Evolutionary conservation across 495 filamentous ascomycete species (phyloP).

Genomic region (Aspergillus avenaceus): DNA sequence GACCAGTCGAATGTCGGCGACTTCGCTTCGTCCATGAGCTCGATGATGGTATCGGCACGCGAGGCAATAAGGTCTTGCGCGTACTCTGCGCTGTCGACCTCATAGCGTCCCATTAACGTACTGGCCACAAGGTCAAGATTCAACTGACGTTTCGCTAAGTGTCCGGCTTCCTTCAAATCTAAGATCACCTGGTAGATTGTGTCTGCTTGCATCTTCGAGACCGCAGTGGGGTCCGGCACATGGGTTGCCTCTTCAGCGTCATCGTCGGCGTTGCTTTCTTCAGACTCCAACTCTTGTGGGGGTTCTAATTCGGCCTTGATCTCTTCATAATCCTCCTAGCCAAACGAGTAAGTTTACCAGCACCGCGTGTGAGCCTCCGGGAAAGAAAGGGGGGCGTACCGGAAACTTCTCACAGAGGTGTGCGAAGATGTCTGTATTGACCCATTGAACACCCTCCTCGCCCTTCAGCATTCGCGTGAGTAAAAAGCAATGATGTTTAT

Average conservation of each 20-base stretch:
- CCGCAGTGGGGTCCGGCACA: conserved; percentile 23
- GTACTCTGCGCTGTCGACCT: conserved; percentile 31
- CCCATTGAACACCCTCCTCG: conserved; percentile 54
- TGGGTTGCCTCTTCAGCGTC: conserved; percentile 18
- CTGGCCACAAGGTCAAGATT: conserved; percentile 34
- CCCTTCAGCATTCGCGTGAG: conserved; percentile 55
- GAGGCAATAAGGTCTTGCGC: conserved; percentile 34
- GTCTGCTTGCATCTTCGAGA: conserved; percentile 34
- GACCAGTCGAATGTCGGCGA: conserved; percentile 36
- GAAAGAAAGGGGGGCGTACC: conserved; percentile 16
- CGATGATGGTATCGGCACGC: conserved; percentile 27
- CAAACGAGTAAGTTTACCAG: conserved; percentile 7
- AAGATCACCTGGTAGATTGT: conserved; percentile 34
- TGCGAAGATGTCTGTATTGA: conserved; percentile 46
- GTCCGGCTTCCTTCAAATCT: conserved; percentile 35
- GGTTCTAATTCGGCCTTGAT: conserved; percentile 29
- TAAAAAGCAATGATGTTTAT: conserved; percentile 52
- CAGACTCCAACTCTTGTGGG: conserved; percentile 25
- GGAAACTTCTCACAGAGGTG: conserved; percentile 50
- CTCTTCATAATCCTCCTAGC: conserved; percentile 39
- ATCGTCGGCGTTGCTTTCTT: conserved; percentile 16
- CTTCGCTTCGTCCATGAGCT: conserved; percentile 37
- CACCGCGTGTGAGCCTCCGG: neutral
- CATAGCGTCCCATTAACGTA: conserved; percentile 23
- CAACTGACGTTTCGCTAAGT: conserved; percentile 44